Base-by-base conservation (phyloP, 148 eudicot species). In the Dianthus caryophyllus region DNA sequence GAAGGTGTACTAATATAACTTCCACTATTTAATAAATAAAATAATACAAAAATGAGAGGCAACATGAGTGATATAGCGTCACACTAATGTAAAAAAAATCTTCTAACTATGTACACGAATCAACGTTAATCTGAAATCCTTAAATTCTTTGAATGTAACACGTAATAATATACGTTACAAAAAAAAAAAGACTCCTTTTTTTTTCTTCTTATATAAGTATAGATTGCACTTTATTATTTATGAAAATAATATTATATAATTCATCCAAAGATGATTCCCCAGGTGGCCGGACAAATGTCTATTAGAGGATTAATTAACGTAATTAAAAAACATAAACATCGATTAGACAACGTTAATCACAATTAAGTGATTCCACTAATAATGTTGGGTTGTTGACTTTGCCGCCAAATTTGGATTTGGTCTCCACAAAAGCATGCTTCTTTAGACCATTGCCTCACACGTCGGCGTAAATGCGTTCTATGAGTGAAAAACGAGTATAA, bases 271-370 rank as follows among this genome's bases (percentile, higher is more conserved):
- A 20, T 63, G 51, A 11, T 39, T 24, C 21, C 6, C 16, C 5
- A 58, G 21, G 38, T 29, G 61, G 62, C 38, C 4, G 30, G 39
- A 15, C 52, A 63, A 18, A 41, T 25, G 52, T 25, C 33, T n/a
- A 46, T 61, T 43, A 44, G 4, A 56, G 25, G n/a, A 30, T 10
- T 18, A 49, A 5, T n/a, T 27, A n/a, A n/a, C 24, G 36, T 26
- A n/a, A 57, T 30, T n/a, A 44, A 30, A 59, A 30, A 26, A 13
- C 13, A 60, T 47, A 65, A 64, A n/a, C 29, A 46, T 44, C 5
- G 4, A 29, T 44, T 44, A 55, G 38, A 57, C 70, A 73, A 73
- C 71, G 76, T 66, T 65, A 66, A 73, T 73, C 76, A 73, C 59
- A 55, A 65, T 62, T 56, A 57, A 12, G 5, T 64, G 61, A 16